Percentiles rank a stretch among this genome's conserved stretches.
Conservation (phyloP, 768 basidiomycete species). For the Coprinopsis strossmayeri region DNA sequence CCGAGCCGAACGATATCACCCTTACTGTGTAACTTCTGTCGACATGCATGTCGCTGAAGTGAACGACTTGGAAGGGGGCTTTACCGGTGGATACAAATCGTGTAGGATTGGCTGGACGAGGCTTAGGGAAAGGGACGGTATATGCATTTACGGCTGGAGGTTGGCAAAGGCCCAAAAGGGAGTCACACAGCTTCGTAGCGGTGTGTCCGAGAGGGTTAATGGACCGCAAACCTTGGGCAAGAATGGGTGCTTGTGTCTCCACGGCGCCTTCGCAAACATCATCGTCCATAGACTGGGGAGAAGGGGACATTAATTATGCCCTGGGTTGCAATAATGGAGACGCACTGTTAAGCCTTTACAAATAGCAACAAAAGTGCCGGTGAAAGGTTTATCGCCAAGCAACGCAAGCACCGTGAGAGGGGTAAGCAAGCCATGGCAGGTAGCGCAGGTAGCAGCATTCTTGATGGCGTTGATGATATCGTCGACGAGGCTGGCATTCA, state of each 20-base stretch:
- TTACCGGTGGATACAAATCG: constrained; percentile 29
- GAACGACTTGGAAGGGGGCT: constrained; percentile 46
- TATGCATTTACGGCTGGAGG: constrained; percentile 37
- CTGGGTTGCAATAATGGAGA: not conserved
- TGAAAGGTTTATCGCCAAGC: constrained; percentile 43
- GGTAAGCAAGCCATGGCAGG: constrained; percentile 45
- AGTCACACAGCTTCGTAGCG: constrained; percentile 48
- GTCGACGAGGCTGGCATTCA: constrained; percentile 26
- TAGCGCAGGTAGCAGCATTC: constrained; percentile 40
- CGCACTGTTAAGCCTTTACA: constrained; percentile 37
- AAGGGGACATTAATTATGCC: not conserved
- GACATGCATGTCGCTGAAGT: constrained; percentile 60
- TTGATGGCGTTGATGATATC: constrained; percentile 37
- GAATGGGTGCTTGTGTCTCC: constrained; percentile 44
- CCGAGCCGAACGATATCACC: too few species aligned
- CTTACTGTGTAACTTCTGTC: constrained; percentile 48
- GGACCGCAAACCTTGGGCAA: constrained; percentile 48
- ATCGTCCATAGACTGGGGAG: constrained; percentile 39
- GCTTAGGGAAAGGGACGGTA: constrained; percentile 38
- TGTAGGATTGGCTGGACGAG: constrained; percentile 29
- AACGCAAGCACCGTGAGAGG: constrained; percentile 39
- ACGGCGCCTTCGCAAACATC: constrained; percentile 55
- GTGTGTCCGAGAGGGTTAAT: constrained; percentile 42
- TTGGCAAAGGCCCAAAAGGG: constrained; percentile 48
- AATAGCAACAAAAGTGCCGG: constrained; percentile 32